Evolutionary conservation across 345 rosid genomes (phyloP), one percentile per base, ranked within the genome.

Genomic region (Melaleuca quinquenervia): DNA sequence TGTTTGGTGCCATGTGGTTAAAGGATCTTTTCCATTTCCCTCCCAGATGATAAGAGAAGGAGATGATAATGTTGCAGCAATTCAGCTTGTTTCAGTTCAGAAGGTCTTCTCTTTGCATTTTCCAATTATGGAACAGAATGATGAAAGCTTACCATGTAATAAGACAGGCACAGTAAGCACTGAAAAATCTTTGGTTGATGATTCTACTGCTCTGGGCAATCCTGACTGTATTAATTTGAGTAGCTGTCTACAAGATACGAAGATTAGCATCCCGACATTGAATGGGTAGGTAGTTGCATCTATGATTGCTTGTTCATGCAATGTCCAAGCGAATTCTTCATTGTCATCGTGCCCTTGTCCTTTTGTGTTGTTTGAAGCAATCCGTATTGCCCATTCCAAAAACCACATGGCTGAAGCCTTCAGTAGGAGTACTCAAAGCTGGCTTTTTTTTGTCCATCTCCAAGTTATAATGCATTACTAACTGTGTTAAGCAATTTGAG

Each of bases 211-310:
- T 88, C 92, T 94, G 84, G 90, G 86, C 58, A 90, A 95, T 85
- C 88, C 94, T 83, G 89, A 87, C 51, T 84, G 85, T 84, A 89
- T 95, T 89, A 96, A 96, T 93, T 94, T 95, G 84, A 96, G 96
- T 85, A 88, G 90, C 90, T 94, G 95, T 89, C 89, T 96, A 91
- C 90, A 90, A 83, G 93, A 93, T 85, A 93, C 94, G 29, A 88
- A 93, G 87, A 90, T 95, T 88, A 95, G 98, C 54, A 90, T 96
- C 88, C 99, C 99, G 87, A 96, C 98, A 51, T 83, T 95, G 78
- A 95, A 95, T 87, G 98, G 98, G 99, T 95, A 93, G 88, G 15
- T 29, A 14, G 32, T 45, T 51, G 78, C 48, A 70, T 70, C 32
- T 70, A 9, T 36, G 26, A 36, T 8, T 5, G 1, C 26, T 70